These are phyloP conservation scores for Celoporthe dispersa DNA, from an alignment of 2,329 filamentous ascomycete species.

Conservation along the genomic window DNA sequence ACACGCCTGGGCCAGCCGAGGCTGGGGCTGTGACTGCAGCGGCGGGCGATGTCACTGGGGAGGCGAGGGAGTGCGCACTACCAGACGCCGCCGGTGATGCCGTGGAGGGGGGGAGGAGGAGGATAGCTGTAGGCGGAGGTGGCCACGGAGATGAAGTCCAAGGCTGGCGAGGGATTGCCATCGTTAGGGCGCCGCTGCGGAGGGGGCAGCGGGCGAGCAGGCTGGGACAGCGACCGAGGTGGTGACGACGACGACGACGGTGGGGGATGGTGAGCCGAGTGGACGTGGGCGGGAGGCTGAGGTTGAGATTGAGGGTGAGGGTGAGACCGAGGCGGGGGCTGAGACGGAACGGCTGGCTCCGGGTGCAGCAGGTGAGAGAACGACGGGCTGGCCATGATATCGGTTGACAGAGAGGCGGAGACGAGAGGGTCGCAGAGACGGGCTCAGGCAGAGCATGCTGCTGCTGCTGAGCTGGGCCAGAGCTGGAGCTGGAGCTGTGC, in stretches of 20 bases:
- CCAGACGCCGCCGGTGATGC: constrained; percentile 23
- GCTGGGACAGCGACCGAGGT: constrained; percentile 6
- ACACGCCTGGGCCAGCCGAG: constrained; percentile 9
- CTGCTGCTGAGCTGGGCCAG: neutral
- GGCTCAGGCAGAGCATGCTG: neutral
- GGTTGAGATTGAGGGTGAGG: constrained; percentile 6
- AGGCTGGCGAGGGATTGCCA: neutral
- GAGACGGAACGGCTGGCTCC: constrained; percentile 12
- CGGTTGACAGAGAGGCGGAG: neutral
- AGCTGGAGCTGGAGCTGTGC: neutral
- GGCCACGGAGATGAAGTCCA: neutral
- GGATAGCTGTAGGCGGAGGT: constrained; percentile 17
- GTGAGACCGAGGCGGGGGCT: neutral
- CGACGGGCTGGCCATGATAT: constrained; percentile 30
- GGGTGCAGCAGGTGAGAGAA: constrained; percentile 32
- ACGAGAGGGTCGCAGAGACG: neutral
- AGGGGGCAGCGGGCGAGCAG: neutral
- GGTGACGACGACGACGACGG: neutral
- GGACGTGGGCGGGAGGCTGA: constrained; percentile 13
- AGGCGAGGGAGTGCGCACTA: constrained; percentile 19
- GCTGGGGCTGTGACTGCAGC: constrained; percentile 31
- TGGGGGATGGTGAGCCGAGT: neutral
- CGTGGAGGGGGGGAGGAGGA: constrained; percentile 16
- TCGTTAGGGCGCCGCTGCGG: neutral
- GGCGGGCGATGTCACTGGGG: constrained; percentile 30